Conservation (phyloP, 306 rosid species). For the Parietaria judaica region DNA sequence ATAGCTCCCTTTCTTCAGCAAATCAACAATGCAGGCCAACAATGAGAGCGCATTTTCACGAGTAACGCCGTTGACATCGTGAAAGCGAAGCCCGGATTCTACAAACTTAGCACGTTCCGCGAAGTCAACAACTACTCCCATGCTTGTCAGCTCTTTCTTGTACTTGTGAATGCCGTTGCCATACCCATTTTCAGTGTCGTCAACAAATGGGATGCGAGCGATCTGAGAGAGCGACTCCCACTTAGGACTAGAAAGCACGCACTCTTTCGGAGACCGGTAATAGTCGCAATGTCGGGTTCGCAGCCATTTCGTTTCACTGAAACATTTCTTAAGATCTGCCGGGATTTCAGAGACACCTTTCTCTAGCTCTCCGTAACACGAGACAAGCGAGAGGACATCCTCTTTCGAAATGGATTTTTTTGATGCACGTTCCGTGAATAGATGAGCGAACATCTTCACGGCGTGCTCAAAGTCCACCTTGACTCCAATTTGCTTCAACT, state of each 20-base stretch:
- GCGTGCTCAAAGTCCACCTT: slow-evolving; percentile 47
- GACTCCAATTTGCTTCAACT: slow-evolving; percentile 41
- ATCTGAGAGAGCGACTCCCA: slow-evolving; percentile 55
- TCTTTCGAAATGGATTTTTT: slow-evolving; percentile 23
- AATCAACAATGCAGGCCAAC: slow-evolving; percentile 36
- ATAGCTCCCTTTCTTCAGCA: slow-evolving; percentile 4
- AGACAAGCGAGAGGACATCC: slow-evolving; percentile 37
- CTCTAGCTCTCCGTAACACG: slow-evolving; percentile 29
- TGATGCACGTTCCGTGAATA: slow-evolving; percentile 34
- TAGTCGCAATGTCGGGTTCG: slow-evolving; percentile 35
- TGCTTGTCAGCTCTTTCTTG: slow-evolving; percentile 41
- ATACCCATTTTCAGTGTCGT: slow-evolving; percentile 35
- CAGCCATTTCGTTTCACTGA: slow-evolving; percentile 40
- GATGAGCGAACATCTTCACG: slow-evolving; percentile 20
- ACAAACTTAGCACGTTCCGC: slow-evolving; percentile 41
- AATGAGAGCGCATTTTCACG: slow-evolving; percentile 35
- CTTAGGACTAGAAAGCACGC: slow-evolving; percentile 52
- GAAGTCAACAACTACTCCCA: slow-evolving; percentile 43
- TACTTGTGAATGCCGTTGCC: slow-evolving; percentile 37
- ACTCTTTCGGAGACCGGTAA: slow-evolving; percentile 33
- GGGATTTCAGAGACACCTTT: slow-evolving; percentile 15
- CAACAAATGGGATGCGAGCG: slow-evolving; percentile 56
- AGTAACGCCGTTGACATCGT: slow-evolving; percentile 28
- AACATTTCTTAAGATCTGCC: slow-evolving; percentile 12
- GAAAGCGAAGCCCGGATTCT: slow-evolving; percentile 23